These are phyloP conservation scores for Strobilomyces echinocephalus DNA, from an alignment of 768 basidiomycete species.

Conservation along the genomic window DNA sequence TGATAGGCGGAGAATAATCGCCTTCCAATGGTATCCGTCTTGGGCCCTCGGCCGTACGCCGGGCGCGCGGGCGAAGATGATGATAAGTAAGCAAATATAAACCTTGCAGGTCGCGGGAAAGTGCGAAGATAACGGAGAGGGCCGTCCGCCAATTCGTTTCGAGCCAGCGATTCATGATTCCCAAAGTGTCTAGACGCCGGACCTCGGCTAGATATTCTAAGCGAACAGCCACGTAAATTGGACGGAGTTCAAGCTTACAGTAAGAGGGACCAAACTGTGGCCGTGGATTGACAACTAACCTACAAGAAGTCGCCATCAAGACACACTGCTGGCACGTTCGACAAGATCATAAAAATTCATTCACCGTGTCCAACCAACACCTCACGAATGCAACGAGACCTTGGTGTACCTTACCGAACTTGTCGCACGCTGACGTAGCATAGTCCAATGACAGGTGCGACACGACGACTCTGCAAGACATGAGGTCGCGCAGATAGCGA, in stretches of 20 bases:
- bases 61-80: not conserved
- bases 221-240: too few species aligned
- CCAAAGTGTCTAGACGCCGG: too few species aligned
- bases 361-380: not conserved
- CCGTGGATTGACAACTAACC: not conserved
- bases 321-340: not conserved
- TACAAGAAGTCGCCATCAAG: not conserved
- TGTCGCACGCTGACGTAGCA: constrained; percentile 2
- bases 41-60: not conserved
- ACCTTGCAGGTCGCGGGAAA: not conserved
- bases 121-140: too few species aligned
- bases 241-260: too few species aligned
- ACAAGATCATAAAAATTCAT: not conserved
- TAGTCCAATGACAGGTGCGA: constrained; percentile 4
- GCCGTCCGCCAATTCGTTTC: too few species aligned
- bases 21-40: not conserved
- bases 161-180: too few species aligned
- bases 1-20: constrained; percentile 1
- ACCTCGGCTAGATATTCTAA: too few species aligned
- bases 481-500: constrained; percentile 6
- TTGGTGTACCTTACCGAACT: constrained; percentile 1
- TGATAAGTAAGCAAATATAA: not conserved
- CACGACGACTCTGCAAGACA: constrained; percentile 1
- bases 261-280: too few species aligned
- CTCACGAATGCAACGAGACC: not conserved